Base-by-base conservation (phyloP, 352 stramenopile species). In the Phytophthora tubulina region DNA sequence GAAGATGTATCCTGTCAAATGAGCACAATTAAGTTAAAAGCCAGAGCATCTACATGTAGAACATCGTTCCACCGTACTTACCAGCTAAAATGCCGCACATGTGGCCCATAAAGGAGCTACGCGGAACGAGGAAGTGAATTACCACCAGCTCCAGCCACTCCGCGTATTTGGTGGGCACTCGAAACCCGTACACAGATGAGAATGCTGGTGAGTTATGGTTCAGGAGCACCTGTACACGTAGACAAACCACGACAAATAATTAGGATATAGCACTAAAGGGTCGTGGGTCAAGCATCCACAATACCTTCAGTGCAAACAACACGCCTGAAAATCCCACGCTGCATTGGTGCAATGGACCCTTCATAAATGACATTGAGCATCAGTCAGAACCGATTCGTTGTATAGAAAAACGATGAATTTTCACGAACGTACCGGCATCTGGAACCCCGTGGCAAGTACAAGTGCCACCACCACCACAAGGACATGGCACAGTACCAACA, bases 91-190 rank as follows among this genome's bases (percentile, higher is more conserved):
- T 97, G 11, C 92, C 92, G 41, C 89, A 96, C 74, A 96, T 83
- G 73, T 97, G 91, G 8, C 90, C 90, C 32, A 97, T 74, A 57
- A 98, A 96, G 0, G 91, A 97, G 17, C 85, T 80, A 38, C 82
- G 57, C 5, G 84, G 92, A 1, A 96, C 88, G 17, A 97, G 70
- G n/a, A 95, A 63, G 48, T 96, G 88, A 30, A 97, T 95, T n/a
- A 94, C 70, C 10, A 96, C 76, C 6, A 98, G 79, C 64, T 98
- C 93, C 3, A 97, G 75, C 92, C 93, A 97, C 27, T 92, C 81
- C 1, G 87, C 89, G 54, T 97, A 97, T 72, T 96, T 94, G 14
- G 90, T 95, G 10, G 90, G 89, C 27, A 98, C 81, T 44, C 72
- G 72, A 49, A 97, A 88, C 31, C 84, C 85, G 57, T 92, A 87